These are phyloP conservation scores for Phytophthora ohioensis DNA, from an alignment of 352 stramenopile species.

Conservation along the genomic window DNA sequence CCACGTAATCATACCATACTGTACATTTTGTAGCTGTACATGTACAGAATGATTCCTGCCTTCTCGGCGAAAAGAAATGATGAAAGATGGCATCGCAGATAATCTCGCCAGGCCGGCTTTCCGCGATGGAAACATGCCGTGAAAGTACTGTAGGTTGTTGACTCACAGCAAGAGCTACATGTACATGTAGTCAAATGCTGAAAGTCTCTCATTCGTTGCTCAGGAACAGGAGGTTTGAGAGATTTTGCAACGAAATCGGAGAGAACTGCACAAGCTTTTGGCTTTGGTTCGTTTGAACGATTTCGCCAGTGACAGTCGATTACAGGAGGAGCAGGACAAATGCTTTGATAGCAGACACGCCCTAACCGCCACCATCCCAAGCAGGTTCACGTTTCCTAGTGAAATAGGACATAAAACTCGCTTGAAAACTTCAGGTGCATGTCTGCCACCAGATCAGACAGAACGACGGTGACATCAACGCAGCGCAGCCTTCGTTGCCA, in stretches of 20 bases:
- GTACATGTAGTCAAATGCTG: no score
- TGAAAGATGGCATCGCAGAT: no score
- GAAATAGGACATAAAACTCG: constrained; percentile 16
- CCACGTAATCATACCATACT: constrained; percentile 5
- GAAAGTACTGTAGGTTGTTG: no score
- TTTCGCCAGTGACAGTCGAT: constrained; percentile 26
- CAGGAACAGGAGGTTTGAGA: no score
- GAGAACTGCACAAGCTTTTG: neutral
- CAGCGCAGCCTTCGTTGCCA: no score
- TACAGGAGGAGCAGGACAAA: constrained; percentile 20
- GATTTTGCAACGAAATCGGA: neutral
- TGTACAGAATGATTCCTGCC: neutral
- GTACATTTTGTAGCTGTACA: neutral
- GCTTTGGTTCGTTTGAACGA: constrained; percentile 3
- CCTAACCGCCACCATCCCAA: constrained; percentile 14
- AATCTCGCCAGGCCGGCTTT: no score
- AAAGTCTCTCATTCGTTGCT: no score
- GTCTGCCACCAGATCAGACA: neutral
- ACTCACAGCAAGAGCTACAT: no score
- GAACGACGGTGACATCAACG: no score
- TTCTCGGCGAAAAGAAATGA: neutral
- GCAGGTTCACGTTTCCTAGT: constrained; percentile 15
- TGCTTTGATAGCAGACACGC: constrained; percentile 22
- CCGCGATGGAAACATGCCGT: no score
- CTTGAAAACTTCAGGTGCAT: constrained; percentile 1